phyloP scores from a whole-genome alignment of 2,329 filamentous ascomycete genomes.

The Piedraia hortae region DNA sequence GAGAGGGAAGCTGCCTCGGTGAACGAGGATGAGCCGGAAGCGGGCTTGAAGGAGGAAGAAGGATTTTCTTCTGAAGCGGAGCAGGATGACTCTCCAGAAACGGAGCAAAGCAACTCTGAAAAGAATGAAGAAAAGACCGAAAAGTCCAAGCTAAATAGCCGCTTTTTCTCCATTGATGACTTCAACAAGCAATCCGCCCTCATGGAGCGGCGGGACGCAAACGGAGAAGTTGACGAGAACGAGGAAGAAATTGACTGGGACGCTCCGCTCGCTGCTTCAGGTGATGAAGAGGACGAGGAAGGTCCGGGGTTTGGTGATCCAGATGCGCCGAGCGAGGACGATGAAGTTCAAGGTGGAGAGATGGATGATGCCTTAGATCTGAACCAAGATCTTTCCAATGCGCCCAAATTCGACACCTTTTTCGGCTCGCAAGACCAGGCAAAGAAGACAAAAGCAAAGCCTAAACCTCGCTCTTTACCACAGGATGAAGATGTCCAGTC shows the following conservation, averaged over 20 bases:
- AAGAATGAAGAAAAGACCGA: conserved; percentile 32
- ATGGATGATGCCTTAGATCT: conserved; percentile 24
- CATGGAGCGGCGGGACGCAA: conserved; percentile 61
- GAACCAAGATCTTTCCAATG: conserved; percentile 48
- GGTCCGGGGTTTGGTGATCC: conserved; percentile 66
- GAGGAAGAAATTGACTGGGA: conserved; percentile 68
- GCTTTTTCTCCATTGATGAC: conserved; percentile 90
- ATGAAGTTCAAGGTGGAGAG: conserved; percentile 27
- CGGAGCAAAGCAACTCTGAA: conserved; percentile 8
- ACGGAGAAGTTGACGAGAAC: conserved; percentile 53
- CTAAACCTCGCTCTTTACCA: conserved; percentile 25
- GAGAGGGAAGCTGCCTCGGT: conserved; percentile 8
- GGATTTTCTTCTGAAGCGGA: conserved; percentile 14
- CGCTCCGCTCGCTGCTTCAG: conserved; percentile 28
- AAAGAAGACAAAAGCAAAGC: conserved; percentile 25
- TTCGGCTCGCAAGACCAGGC: conserved; percentile 67
- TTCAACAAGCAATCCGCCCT: conserved; percentile 88
- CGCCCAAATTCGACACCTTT: conserved; percentile 77
- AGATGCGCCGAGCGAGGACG: conserved; percentile 41
- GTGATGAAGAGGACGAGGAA: conserved; percentile 41
- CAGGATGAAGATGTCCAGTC: conserved; percentile 28
- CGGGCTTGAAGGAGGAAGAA: conserved; percentile 15
- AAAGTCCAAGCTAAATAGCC: conserved; percentile 70
- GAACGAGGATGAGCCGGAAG: conserved; percentile 8
- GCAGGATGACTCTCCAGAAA: conserved; percentile 15